These are phyloP conservation scores for Zoysia matrella DNA, from an alignment of 202 grass and related monocot species.

Conservation along the genomic window DNA sequence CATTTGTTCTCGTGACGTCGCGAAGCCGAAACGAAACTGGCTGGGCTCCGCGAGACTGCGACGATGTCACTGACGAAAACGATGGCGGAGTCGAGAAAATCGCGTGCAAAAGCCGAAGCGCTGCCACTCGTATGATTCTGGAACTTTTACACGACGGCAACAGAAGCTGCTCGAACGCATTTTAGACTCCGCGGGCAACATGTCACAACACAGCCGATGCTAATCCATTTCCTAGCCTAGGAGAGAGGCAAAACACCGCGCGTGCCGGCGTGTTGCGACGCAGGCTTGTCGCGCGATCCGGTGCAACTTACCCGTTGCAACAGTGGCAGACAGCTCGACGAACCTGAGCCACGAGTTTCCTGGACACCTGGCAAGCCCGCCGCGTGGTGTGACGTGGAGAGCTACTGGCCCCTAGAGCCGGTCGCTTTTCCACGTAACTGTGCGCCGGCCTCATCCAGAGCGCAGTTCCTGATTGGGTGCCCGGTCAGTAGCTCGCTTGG, in stretches of 20 bases:
- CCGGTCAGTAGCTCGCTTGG: background rate
- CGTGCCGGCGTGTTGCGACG: background rate
- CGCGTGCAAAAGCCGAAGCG: background rate
- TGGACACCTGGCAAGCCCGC: background rate
- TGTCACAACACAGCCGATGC: no score
- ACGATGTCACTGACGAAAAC: background rate
- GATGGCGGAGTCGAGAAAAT: background rate
- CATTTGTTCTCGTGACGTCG: no score
- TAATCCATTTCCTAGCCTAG: no score
- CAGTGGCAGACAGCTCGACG: background rate
- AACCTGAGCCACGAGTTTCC: slow-evolving; percentile 47
- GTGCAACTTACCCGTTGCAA: background rate
- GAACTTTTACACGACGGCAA: no score
- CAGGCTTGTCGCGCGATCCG: background rate
- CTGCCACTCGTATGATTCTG: no score
- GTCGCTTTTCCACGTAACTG: slow-evolving; percentile 40
- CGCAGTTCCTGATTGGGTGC: background rate
- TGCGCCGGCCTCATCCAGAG: slow-evolving; percentile 4
- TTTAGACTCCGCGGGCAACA: no score
- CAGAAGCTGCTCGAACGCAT: no score
- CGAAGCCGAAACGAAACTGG: background rate
- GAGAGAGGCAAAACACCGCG: no score
- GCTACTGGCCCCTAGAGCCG: background rate
- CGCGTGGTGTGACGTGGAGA: slow-evolving; percentile 37
- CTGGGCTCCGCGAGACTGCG: background rate